Evolutionary conservation across 805 yeast genomes (phyloP).

Genomic region (Middelhovenomyces tepae): DNA sequence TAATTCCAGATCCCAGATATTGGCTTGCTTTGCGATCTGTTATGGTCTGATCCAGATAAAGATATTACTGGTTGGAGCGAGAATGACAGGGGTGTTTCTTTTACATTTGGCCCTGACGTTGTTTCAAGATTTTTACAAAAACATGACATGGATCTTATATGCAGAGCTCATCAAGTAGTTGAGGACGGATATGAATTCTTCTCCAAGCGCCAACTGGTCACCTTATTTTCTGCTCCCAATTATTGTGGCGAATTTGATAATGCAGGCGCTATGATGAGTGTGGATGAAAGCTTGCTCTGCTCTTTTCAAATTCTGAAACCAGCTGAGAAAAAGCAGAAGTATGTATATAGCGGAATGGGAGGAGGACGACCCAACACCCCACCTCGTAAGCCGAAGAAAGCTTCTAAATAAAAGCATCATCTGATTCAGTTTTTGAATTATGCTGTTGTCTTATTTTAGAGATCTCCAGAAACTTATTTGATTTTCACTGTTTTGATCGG

Average conservation of each 20-base stretch:
- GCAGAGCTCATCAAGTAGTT: slow-evolving; percentile 98
- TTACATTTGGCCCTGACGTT: slow-evolving; percentile 99
- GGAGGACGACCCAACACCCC: slow-evolving; percentile 47
- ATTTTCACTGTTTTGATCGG: no score
- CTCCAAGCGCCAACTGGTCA: slow-evolving; percentile 90
- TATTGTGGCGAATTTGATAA: slow-evolving; percentile 98
- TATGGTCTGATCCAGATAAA: slow-evolving; percentile 98
- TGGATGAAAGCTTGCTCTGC: slow-evolving; percentile 90
- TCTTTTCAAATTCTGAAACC: slow-evolving; percentile 91
- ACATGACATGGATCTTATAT: slow-evolving; percentile 95
- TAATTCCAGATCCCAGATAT: slow-evolving; percentile 99
- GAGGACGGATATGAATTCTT: slow-evolving; percentile 98
- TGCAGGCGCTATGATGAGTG: slow-evolving; percentile 99
- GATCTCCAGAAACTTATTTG: no score
- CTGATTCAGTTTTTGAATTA: no score
- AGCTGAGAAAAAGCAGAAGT: slow-evolving; percentile 89
- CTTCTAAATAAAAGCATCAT: slow-evolving; percentile 13
- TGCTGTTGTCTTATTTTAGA: no score
- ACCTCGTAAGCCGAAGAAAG: slow-evolving; percentile 40
- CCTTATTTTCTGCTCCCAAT: slow-evolving; percentile 94
- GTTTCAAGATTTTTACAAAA: slow-evolving; percentile 92
- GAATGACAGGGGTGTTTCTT: slow-evolving; percentile 97
- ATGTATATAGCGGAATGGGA: slow-evolving; percentile 30
- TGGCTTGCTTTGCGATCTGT: slow-evolving; percentile 88
- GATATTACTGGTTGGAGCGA: slow-evolving; percentile 99